These are phyloP conservation scores for Candida morakotiae DNA, from an alignment of 805 yeast genomes.

Conservation along the genomic window DNA sequence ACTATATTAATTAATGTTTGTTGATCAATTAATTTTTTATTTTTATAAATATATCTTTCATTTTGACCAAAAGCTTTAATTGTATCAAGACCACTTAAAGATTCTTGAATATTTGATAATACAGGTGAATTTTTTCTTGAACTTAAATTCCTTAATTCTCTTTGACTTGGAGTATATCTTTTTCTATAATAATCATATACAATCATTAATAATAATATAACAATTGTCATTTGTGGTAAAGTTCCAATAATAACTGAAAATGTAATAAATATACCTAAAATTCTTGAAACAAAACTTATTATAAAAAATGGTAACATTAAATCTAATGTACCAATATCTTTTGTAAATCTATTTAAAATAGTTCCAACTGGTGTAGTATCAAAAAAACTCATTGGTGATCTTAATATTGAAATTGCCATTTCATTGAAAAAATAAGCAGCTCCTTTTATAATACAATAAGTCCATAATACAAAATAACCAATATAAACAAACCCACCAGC, in stretches of 20 bases:
- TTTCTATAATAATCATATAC: conserved; percentile 60
- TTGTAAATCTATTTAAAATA: conserved; percentile 75
- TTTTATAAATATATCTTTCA: conserved; percentile 44
- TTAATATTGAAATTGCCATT: conserved; percentile 30
- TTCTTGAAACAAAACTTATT: conserved; percentile 38
- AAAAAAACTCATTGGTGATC: conserved; percentile 69
- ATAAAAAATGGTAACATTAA: conserved; percentile 43
- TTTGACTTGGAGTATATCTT: conserved; percentile 45
- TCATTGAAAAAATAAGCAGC: conserved; percentile 31
- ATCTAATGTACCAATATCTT: conserved; percentile 71
- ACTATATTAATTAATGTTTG: conserved; percentile 65
- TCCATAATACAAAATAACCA: conserved; percentile 27
- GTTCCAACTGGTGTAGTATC: conserved; percentile 84
- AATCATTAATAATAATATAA: conserved; percentile 39
- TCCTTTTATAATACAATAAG: conserved; percentile 25
- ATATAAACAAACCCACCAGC: conserved; percentile 22
- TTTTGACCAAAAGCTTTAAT: conserved; percentile 56
- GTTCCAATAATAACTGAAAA: conserved; percentile 72
- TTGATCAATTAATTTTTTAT: conserved; percentile 42
- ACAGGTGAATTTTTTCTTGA: conserved; percentile 67
- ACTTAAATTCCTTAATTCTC: conserved; percentile 75
- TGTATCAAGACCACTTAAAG: conserved; percentile 60
- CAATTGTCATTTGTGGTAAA: conserved; percentile 45
- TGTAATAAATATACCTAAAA: conserved; percentile 58
- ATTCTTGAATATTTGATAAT: conserved; percentile 68